These are phyloP conservation scores for Amyloporia xantha DNA, from an alignment of 768 basidiomycete genomes.

Conservation along the genomic window DNA sequence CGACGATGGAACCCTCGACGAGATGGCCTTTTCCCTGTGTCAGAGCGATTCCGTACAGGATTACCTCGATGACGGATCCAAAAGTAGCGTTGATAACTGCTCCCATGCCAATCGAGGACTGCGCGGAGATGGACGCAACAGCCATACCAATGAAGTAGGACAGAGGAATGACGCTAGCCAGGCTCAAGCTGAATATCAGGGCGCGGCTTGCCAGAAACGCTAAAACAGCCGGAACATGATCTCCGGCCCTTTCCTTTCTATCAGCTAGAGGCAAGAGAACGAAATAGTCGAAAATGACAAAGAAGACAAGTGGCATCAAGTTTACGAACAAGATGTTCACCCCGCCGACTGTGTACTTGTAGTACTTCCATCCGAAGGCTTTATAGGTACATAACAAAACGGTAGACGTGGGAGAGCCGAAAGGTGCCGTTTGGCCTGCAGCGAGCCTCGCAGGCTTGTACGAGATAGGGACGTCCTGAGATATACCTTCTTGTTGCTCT, in stretches of 20 bases:
- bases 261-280: constrained; percentile 72
- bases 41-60: constrained; percentile 86
- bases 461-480: constrained; percentile 31
- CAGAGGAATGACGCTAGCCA: constrained; percentile 91
- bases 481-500: constrained; percentile 20
- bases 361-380: constrained; percentile 86
- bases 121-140: constrained; percentile 97
- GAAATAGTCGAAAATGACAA: constrained; percentile 92
- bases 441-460: constrained; percentile 70
- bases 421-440: constrained; percentile 86
- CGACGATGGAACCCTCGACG: constrained; percentile 96
- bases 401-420: constrained; percentile 73
- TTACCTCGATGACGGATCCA: constrained; percentile 96
- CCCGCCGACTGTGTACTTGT: constrained; percentile 98
- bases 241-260: constrained; percentile 42
- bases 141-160: constrained; percentile 99
- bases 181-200: constrained; percentile 75
- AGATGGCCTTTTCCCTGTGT: constrained; percentile 88
- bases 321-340: constrained; percentile 99
- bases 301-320: constrained; percentile 87
- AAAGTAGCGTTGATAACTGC: constrained; percentile 99
- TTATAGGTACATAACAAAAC: constrained; percentile 93
- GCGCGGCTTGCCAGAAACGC: constrained; percentile 63
- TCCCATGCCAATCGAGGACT: constrained; percentile 98
- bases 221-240: constrained; percentile 59